These are phyloP conservation scores for Lactarius akahatsu DNA, from an alignment of 768 basidiomycete genomes.

Conservation along the genomic window DNA sequence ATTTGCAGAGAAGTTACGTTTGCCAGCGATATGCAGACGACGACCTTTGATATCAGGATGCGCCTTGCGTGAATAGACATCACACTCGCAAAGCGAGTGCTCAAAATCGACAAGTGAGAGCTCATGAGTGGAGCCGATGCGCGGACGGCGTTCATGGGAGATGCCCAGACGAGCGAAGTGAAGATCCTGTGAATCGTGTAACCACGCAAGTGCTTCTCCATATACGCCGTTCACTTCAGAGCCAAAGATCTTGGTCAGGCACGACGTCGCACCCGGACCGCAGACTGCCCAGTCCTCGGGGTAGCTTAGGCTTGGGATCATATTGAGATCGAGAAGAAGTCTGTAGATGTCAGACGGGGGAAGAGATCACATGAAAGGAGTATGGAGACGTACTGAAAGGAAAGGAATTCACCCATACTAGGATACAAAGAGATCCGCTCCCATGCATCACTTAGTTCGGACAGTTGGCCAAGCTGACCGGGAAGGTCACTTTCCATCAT, in stretches of 20 bases:
- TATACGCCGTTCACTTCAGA: slow-evolving; percentile 43
- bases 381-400: slow-evolving; percentile 50
- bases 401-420: slow-evolving; percentile 71
- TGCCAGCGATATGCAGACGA: slow-evolving; percentile 39
- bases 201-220: slow-evolving; percentile 60
- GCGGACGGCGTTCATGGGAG: slow-evolving; percentile 31
- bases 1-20: slow-evolving; percentile 26
- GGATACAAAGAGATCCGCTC: slow-evolving; percentile 56
- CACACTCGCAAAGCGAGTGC: slow-evolving; percentile 75
- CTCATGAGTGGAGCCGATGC: slow-evolving; percentile 30
- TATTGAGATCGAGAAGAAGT: slow-evolving; percentile 40
- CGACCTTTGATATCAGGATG: slow-evolving; percentile 45
- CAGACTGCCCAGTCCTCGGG: slow-evolving; percentile 64
- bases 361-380: background rate
- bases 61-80: slow-evolving; percentile 68
- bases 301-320: slow-evolving; percentile 50
- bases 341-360: slow-evolving; percentile 29
- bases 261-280: slow-evolving; percentile 65
- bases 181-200: slow-evolving; percentile 55
- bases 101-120: slow-evolving; percentile 72
- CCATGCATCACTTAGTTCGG: slow-evolving; percentile 62
- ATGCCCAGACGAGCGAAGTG: slow-evolving; percentile 61
- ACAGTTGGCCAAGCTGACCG: slow-evolving; percentile 46
- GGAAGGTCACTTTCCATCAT: slow-evolving; percentile 57
- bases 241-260: slow-evolving; percentile 69